Evolutionary conservation across 345 rosid species (phyloP).

Genomic region (Eucalyptus marginata): DNA sequence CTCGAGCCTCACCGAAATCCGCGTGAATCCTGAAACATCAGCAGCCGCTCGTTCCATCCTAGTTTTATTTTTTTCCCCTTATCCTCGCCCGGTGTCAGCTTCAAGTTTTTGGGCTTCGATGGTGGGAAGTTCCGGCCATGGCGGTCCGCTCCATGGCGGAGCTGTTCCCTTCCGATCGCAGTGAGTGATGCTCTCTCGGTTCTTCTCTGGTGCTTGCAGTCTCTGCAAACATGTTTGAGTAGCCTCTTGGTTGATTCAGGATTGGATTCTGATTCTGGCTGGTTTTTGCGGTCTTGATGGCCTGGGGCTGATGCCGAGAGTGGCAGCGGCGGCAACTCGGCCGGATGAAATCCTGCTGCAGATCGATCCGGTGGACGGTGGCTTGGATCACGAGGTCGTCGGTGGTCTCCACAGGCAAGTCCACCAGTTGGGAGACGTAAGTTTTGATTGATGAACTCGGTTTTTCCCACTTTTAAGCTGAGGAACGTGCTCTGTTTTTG

Average conservation of each 20-base stretch:
- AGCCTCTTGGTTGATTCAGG: background rate
- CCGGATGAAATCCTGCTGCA: conserved; percentile 67
- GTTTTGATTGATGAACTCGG: background rate
- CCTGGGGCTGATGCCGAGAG: conserved; percentile 33
- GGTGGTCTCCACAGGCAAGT: conserved; percentile 65
- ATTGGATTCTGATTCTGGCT: background rate
- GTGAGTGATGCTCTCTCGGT: background rate
- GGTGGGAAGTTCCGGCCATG: conserved; percentile 41
- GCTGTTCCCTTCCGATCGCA: conserved; percentile 62
- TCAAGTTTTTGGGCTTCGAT: background rate
- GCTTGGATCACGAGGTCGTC: conserved; percentile 53
- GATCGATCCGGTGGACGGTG: conserved; percentile 72
- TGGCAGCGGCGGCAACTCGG: conserved; percentile 11
- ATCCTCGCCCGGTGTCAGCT: background rate
- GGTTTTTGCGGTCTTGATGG: conserved; percentile 14
- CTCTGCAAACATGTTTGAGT: background rate
- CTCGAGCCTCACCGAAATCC: background rate
- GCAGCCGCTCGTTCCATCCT: background rate
- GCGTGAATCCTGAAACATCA: too few species aligned
- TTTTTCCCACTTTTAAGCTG: background rate
- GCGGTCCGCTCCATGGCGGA: conserved; percentile 42
- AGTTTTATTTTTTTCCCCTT: background rate
- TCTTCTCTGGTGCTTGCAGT: background rate
- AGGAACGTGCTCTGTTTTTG: background rate
- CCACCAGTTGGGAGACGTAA: conserved; percentile 44